phyloP scores from a whole-genome alignment of 768 basidiomycete genomes.

The Porpolomopsis calyptriformis region DNA sequence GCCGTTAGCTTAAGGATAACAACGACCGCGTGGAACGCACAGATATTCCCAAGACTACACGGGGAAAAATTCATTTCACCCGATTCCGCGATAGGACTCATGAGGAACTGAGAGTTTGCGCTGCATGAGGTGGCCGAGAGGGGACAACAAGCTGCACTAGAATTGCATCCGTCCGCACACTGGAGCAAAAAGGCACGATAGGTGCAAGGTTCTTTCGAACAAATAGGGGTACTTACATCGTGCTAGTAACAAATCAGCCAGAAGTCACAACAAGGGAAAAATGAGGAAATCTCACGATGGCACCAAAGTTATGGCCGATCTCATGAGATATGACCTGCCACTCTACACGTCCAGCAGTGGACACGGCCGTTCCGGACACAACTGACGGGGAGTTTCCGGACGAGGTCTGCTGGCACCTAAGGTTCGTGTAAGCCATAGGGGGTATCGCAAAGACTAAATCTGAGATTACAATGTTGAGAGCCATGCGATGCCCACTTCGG shows the following conservation, averaged over 20 bases:
- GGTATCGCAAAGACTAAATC: slow-evolving; percentile 1
- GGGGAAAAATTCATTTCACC: slow-evolving; percentile 63
- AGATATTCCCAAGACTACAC: slow-evolving; percentile 79
- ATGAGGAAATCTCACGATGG: slow-evolving; percentile 47
- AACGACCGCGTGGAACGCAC: slow-evolving; percentile 29
- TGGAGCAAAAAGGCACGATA: slow-evolving; percentile 16
- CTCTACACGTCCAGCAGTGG: slow-evolving; percentile 64
- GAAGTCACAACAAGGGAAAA: not conserved
- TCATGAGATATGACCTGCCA: slow-evolving; percentile 81
- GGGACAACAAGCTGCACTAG: slow-evolving; percentile 58
- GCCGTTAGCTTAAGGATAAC: slow-evolving; percentile 6
- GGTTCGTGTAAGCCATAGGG: not conserved
- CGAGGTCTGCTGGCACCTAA: slow-evolving; percentile 46
- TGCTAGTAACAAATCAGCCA: slow-evolving; percentile 28
- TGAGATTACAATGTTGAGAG: slow-evolving; percentile 59
- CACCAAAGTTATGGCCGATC: slow-evolving; percentile 83
- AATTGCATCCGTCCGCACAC: slow-evolving; percentile 58
- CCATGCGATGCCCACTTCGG: slow-evolving; percentile 84
- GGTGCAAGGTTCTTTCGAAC: not conserved
- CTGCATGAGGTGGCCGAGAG: slow-evolving; percentile 47
- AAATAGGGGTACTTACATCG: slow-evolving; percentile 32
- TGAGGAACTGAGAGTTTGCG: slow-evolving; percentile 62
- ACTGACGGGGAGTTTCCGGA: slow-evolving; percentile 35
- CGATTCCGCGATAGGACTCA: slow-evolving; percentile 65
- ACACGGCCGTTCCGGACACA: slow-evolving; percentile 76